Base-by-base conservation (phyloP, 331 rosid species). In the Quercus lobata region DNA sequence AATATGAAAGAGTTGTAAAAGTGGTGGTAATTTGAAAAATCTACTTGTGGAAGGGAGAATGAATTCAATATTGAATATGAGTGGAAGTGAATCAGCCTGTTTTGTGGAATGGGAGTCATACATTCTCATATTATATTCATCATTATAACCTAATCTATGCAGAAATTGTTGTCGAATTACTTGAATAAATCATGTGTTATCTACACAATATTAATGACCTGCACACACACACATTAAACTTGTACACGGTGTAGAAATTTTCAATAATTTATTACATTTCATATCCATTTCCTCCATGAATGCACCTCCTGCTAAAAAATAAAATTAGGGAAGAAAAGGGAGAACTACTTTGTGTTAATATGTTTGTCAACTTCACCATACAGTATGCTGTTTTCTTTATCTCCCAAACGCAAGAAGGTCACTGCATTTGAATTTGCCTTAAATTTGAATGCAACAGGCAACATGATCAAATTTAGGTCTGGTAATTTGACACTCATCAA, bases 401-500 rank as follows among this genome's bases (percentile, higher is more conserved):
- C 22, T 76, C 56, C 80, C 7, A 0, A 49, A 72, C 14, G 76
- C 17, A 54, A 71, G 71, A 5, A 19, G 68, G 55, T 63, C 78
- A 52, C 54, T 76, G 73, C 70, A 71, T 71, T 25, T 62, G 78
- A 78, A 69, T 57, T 79, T 78, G 77, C 72, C 24, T 18, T 66
- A 74, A 71, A 70, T 79, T 79, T 12, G 17, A 83, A 80, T 78
- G 79, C 60, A 82, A 88, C 94, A 96, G 99, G 99, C 32, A 91
- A 94, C 87, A 78, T 96, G 87, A 96, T 96, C 84, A 87, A 94
- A 86, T 96, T 96, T 91, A 89, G 71, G 73, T 91, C 99, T 21
- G 99, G 98, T 73, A 81, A 57, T 81, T 73, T 90, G 79, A 86
- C 89, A 2, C 93, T 69, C 56, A 77, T 93, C 62, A 90, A 89